These are phyloP conservation scores for Hansenula anomala DNA, from an alignment of 1,139 yeast species.

Conservation along the genomic window DNA sequence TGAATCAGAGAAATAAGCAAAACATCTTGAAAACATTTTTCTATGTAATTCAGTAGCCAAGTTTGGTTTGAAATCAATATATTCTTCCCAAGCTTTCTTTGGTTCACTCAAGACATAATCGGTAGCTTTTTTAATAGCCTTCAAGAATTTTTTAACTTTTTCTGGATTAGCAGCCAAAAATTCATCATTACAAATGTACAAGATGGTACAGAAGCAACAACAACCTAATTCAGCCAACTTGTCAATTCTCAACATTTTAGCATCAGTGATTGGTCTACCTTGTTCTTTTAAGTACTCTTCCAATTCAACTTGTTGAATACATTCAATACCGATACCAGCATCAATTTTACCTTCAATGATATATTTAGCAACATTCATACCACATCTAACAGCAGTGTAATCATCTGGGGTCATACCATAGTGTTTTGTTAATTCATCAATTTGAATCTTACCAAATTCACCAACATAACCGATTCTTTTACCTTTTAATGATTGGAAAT, in stretches of 20 bases:
- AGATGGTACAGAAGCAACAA: constrained; percentile 55
- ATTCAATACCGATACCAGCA: constrained; percentile 57
- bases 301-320: constrained; percentile 54
- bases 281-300: constrained; percentile 43
- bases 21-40: constrained; percentile 50
- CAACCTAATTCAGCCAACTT: constrained; percentile 54
- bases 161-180: constrained; percentile 47
- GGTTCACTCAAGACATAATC: constrained; percentile 42
- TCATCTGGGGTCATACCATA: constrained; percentile 52
- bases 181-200: constrained; percentile 49
- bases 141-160: constrained; percentile 39
- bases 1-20: constrained; percentile 49
- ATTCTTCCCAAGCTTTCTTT: constrained; percentile 41
- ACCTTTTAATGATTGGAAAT: constrained; percentile 48
- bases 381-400: constrained; percentile 57
- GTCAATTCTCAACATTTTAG: constrained; percentile 53
- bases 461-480: constrained; percentile 55
- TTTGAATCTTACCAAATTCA: constrained; percentile 55
- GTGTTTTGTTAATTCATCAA: constrained; percentile 51
- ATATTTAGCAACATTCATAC: constrained; percentile 55
- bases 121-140: constrained; percentile 46
- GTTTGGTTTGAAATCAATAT: constrained; percentile 43
- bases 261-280: constrained; percentile 43
- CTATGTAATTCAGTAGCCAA: constrained; percentile 37
- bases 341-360: constrained; percentile 52